Evolutionary conservation across 805 yeast genomes (phyloP).

Genomic region (Lipomyces yamanashiensis): DNA sequence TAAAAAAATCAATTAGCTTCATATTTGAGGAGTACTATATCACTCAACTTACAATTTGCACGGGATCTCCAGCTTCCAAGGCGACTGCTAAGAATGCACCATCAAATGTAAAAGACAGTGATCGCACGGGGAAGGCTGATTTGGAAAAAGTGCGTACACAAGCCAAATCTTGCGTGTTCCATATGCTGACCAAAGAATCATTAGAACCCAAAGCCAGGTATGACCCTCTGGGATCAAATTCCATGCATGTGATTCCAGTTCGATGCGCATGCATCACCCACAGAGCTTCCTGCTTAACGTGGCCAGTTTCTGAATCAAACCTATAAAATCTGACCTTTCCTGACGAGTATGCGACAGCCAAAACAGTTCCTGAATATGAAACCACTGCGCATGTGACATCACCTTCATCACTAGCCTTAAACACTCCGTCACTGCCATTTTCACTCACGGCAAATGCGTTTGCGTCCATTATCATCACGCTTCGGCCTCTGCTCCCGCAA

Average conservation of each 20-base stretch:
- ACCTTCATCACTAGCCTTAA: constrained; percentile 33
- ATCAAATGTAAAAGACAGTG: constrained; percentile 52
- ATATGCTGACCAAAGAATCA: constrained; percentile 60
- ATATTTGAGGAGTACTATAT: not conserved
- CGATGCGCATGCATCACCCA: constrained; percentile 53
- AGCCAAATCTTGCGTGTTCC: constrained; percentile 52
- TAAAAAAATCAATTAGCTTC: not conserved
- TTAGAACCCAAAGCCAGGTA: constrained; percentile 59
- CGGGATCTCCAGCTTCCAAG: constrained; percentile 50
- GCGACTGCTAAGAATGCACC: constrained; percentile 54
- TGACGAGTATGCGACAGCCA: constrained; percentile 54
- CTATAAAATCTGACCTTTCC: constrained; percentile 50
- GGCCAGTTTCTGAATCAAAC: constrained; percentile 19
- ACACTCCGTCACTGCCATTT: not conserved
- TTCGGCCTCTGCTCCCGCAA: not conserved
- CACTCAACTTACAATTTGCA: constrained; percentile 46
- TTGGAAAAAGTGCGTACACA: constrained; percentile 43
- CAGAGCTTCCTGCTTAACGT: constrained; percentile 6
- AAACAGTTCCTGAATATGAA: constrained; percentile 44
- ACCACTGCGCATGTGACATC: constrained; percentile 45
- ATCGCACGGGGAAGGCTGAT: constrained; percentile 47
- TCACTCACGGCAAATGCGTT: constrained; percentile 1
- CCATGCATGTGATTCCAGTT: constrained; percentile 54
- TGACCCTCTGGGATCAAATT: constrained; percentile 58
- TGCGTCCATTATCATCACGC: not conserved